phyloP scores from a whole-genome alignment of 192 early-diverging fungal genomes.

The Backusella liffmaniae region DNA sequence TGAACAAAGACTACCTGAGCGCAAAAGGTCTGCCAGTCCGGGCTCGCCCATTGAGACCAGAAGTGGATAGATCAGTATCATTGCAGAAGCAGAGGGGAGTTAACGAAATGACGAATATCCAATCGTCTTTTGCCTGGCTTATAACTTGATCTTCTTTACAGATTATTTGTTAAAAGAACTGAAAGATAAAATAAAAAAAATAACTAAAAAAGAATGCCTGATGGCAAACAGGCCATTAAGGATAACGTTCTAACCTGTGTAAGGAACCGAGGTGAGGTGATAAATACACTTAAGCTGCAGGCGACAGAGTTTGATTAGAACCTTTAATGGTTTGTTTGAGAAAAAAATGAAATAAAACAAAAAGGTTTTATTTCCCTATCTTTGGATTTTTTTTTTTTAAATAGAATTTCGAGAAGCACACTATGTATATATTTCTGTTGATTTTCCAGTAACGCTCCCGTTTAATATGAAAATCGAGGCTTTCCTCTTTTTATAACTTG shows the following conservation, averaged over 20 bases:
- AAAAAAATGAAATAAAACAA: not conserved
- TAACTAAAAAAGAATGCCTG: not conserved
- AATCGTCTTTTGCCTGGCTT: conserved; percentile 54
- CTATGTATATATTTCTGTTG: not conserved
- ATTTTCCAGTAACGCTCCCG: too few relatives aligned
- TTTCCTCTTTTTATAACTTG: too few relatives aligned
- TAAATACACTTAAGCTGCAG: conserved; percentile 37
- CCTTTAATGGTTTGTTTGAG: not conserved
- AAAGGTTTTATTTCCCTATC: not conserved
- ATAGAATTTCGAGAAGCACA: not conserved
- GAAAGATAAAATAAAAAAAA: conserved; percentile 5
- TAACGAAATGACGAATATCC: conserved; percentile 50
- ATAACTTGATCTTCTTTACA: conserved; percentile 65
- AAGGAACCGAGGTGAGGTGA: conserved; percentile 49
- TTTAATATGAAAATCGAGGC: not conserved
- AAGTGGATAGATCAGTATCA: not conserved
- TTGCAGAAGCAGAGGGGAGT: not conserved
- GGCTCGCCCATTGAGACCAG: not conserved
- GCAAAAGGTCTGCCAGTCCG: not conserved
- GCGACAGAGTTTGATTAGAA: conserved; percentile 20
- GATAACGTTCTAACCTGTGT: conserved; percentile 49
- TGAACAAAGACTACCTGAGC: conserved; percentile 25
- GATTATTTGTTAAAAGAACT: conserved; percentile 54
- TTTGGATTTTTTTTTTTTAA: not conserved
- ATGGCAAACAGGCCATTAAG: conserved; percentile 4